These are phyloP conservation scores for Stachybotrys chlorohalonatus DNA, from an alignment of 2,329 filamentous ascomycete species.

Conservation along the genomic window DNA sequence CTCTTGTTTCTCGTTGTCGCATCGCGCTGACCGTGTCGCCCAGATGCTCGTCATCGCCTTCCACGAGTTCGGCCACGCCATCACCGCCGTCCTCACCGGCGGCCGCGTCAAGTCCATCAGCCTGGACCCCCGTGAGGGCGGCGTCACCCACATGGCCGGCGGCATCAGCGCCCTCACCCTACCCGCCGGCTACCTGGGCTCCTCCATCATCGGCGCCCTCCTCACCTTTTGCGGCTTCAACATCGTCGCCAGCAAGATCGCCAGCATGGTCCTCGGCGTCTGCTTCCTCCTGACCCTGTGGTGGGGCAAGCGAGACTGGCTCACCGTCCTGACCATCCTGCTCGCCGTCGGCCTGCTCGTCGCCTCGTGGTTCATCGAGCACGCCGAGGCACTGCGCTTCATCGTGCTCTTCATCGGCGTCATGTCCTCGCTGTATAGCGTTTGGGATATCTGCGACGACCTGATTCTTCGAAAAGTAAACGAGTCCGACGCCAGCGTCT, in stretches of 20 bases:
- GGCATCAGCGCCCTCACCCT: conserved; percentile 62
- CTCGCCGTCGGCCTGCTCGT: conserved; percentile 62
- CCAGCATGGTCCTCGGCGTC: conserved; percentile 61
- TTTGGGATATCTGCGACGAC: conserved; percentile 82
- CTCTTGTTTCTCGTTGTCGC: neutral
- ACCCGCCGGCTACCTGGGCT: conserved; percentile 71
- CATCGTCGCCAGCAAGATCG: conserved; percentile 73
- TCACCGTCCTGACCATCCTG: conserved; percentile 63
- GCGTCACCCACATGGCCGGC: conserved; percentile 69
- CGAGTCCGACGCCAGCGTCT: conserved; percentile 69
- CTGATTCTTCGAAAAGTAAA: conserved; percentile 74
- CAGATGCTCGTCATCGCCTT: conserved; percentile 79
- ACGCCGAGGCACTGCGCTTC: conserved; percentile 65
- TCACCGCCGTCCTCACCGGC: conserved; percentile 63
- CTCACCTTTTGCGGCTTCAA: conserved; percentile 75
- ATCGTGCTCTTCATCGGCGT: conserved; percentile 74
- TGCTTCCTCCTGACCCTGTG: conserved; percentile 73
- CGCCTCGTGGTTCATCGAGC: conserved; percentile 71
- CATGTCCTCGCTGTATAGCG: conserved; percentile 72
- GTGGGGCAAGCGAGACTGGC: conserved; percentile 74
- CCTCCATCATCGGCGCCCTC: conserved; percentile 65
- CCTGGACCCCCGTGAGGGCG: conserved; percentile 69
- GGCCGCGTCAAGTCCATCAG: conserved; percentile 66
- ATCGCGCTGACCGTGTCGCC: neutral
- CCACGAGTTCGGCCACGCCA: conserved; percentile 71